Evolutionary conservation across 225 moss, liverwort and hornwort species (phyloP).

Genomic region (Marchantia polymorpha): DNA sequence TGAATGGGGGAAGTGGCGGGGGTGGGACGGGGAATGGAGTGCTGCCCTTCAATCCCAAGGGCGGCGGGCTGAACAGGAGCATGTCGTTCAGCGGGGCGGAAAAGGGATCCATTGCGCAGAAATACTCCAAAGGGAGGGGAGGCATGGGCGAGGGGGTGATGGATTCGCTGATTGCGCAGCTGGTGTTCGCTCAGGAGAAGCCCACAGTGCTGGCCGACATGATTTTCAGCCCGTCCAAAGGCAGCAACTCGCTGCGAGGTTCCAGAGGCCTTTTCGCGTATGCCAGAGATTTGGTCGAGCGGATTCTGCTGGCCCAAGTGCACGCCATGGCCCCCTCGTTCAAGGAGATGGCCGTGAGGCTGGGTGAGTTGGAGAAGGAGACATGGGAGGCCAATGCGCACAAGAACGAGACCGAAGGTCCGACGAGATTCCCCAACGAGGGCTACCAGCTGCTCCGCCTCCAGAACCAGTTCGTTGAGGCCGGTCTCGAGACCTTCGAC

Average conservation of each 20-base stretch:
- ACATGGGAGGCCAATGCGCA: constrained; percentile 10
- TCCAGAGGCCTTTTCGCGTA: constrained; percentile 38
- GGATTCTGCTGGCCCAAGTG: constrained; percentile 37
- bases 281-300: constrained; percentile 39
- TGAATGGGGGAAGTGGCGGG: neutral
- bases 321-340: constrained; percentile 35
- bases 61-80: constrained; percentile 28
- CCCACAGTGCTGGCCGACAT: constrained; percentile 40
- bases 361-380: constrained; percentile 27
- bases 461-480: constrained; percentile 43
- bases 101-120: constrained; percentile 23
- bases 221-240: constrained; percentile 38
- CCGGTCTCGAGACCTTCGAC: constrained; percentile 37
- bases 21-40: constrained; percentile 13
- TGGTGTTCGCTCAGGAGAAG: constrained; percentile 42
- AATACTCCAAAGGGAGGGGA: constrained; percentile 41
- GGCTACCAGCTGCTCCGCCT: constrained; percentile 39
- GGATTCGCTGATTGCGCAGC: constrained; percentile 37
- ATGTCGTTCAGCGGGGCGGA: constrained; percentile 30
- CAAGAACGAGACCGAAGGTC: constrained; percentile 1
- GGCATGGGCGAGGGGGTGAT: constrained; percentile 42
- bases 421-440: constrained; percentile 31
- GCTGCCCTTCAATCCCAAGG: constrained; percentile 36
- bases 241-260: constrained; percentile 1
- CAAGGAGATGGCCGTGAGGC: constrained; percentile 32